phyloP scores from a whole-genome alignment of 768 basidiomycete species.

The Cyclocybe aegerita region DNA sequence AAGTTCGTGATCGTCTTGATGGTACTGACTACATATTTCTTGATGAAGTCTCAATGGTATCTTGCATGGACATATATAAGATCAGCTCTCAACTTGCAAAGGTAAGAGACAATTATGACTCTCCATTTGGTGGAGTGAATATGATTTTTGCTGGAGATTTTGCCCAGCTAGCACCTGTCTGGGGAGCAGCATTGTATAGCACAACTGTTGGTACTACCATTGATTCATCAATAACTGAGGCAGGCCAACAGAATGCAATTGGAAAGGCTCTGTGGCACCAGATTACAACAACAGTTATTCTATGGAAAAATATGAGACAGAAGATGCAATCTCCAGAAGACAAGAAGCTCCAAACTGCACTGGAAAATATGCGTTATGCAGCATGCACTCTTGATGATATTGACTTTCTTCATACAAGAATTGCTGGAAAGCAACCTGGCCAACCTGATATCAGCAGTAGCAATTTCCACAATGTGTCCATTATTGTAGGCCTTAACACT shows the following conservation, averaged over 20 bases:
- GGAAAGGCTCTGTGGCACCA: slow-evolving; percentile 32
- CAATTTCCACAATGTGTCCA: slow-evolving; percentile 27
- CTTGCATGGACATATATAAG: slow-evolving; percentile 27
- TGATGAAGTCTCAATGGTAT: slow-evolving; percentile 45
- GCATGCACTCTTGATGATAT: slow-evolving; percentile 25
- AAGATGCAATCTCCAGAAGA: slow-evolving; percentile 20
- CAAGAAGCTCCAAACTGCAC: slow-evolving; percentile 19
- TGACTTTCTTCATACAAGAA: no score
- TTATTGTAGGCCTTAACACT: slow-evolving; percentile 31
- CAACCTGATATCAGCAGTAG: slow-evolving; percentile 14
- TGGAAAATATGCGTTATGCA: slow-evolving; percentile 33
- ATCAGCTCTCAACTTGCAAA: slow-evolving; percentile 25
- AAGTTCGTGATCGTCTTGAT: no score
- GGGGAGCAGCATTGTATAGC: slow-evolving; percentile 15
- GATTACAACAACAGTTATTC: slow-evolving; percentile 32
- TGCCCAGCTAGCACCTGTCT: slow-evolving; percentile 38
- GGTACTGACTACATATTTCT: slow-evolving; percentile 39
- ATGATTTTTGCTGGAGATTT: slow-evolving; percentile 49
- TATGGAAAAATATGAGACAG: slow-evolving; percentile 34
- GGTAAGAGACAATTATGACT: slow-evolving; percentile 14
- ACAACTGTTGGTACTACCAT: slow-evolving; percentile 3
- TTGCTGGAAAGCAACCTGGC: slow-evolving; percentile 24
- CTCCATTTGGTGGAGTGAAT: slow-evolving; percentile 35
- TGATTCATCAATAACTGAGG: neutral
- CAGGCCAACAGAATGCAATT: slow-evolving; percentile 19